Percentiles rank a stretch among this genome's conserved stretches.
phyloP scores from a whole-genome alignment of 441 rosid genomes.

The Pelargonium cotyledonis region DNA sequence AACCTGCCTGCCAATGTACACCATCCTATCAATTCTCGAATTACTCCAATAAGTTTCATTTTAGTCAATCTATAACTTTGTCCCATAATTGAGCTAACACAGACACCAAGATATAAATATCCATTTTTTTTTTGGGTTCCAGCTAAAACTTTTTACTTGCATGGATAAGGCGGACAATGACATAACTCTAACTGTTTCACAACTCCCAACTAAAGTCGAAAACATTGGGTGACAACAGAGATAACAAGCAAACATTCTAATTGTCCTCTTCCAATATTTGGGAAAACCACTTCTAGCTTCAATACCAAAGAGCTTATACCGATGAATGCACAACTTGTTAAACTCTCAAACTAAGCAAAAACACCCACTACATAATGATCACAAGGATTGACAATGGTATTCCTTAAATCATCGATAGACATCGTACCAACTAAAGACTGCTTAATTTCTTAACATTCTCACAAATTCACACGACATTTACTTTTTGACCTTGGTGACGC shows the following conservation, averaged over 20 bases:
- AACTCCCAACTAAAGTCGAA: background rate
- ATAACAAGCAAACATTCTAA: background rate
- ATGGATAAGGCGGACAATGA: background rate
- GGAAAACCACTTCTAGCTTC: background rate
- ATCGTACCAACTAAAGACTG: background rate
- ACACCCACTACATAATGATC: background rate
- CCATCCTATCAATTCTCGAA: background rate
- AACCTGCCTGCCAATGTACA: background rate
- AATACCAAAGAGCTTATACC: background rate
- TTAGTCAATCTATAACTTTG: background rate
- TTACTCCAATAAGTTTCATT: background rate
- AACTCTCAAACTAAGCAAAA: background rate
- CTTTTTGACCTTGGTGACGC: background rate
- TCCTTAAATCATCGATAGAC: background rate
- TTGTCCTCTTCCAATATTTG: background rate
- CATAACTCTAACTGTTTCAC: background rate
- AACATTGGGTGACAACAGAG: background rate
- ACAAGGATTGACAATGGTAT: background rate
- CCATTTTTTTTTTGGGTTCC: too few relatives aligned
- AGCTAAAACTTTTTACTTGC: background rate
- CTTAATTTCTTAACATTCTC: background rate
- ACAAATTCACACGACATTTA: background rate
- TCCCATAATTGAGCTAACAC: too few relatives aligned
- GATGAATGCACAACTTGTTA: background rate
- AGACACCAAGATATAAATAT: too few relatives aligned